Evolutionary conservation across 805 yeast species (phyloP), one percentile per base, ranked within the genome.

Genomic region (Tetrapisispora taiwanensis): DNA sequence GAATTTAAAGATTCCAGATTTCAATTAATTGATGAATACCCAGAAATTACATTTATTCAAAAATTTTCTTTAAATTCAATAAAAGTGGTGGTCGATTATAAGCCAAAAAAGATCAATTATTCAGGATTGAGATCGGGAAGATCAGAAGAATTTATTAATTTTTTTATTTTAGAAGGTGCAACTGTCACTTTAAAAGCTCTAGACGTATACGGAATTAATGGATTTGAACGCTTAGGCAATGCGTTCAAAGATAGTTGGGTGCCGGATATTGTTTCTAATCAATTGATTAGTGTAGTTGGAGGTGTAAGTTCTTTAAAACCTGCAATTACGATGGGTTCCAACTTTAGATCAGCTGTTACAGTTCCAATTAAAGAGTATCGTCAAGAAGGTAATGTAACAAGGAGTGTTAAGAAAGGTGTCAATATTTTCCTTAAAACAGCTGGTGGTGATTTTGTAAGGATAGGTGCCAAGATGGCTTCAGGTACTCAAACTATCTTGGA

Each of bases 141-240:
- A 48, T 76, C 63, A 13, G 79, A 83, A 3, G 97, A 90, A 59
- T 74, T 92, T 42, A 79, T 87, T 75, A 92, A 92, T 59, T 76
- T 92, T 49, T 89, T 92, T 63, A 81, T 82, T 7, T 70, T 92
- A 32, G 96, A 90, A 55, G 97, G 88, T 33, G 84, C 97, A 0
- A 78, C 75, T 33, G 74, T 92, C 57, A 69, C 72, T 0, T 65
- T 92, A 48, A 75, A 76, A 47, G 73, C 75, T 15, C 73, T 80
- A 1, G 73, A 73, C 1, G 56, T 89, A 3, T 79, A 83, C 63
- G 98, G 97, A 0, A 63, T 87, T 0, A 69, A 78, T 15, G 97
- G 97, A 0, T 76, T 83, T 52, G 74, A 80, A 1, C 73, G 74
- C 30, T 57, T 92, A 13, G 74, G 77, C 7, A 55, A 58, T 13